Evolutionary conservation across 257 asterid species (phyloP), one percentile per base, ranked within the genome.

Genomic region (Capsicum chinense): DNA sequence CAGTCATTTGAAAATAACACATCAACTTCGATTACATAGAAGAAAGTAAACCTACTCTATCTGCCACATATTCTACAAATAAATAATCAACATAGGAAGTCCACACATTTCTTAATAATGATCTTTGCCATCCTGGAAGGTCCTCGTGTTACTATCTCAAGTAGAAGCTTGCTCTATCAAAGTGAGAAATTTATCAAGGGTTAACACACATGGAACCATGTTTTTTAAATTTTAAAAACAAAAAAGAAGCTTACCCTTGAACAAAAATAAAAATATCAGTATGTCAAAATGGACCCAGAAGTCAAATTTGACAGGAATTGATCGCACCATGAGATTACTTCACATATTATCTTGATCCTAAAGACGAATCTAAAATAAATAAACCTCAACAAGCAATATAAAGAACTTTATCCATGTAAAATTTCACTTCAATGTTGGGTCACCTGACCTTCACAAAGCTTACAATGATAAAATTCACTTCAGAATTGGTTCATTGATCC

Each of bases 351-450:
- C 62, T 21, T 74, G 81, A 50, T 74, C 60, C 44, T 74, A 50
- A 50, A 19, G 19, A 7, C 19, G 47, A 74, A 48, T 74, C 59
- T 21, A 50, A 44, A 35, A 50, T 8, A 50, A 48, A 50, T 19
- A 74, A 74, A 74, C 13, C 60, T 50, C 56, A 8, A 50, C 60
- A 17, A 21, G 60, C 44, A 48, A 48, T 50, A 50, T 50, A 50
- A 64, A 15, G 81, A 48, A 7, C 44, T 74, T 74, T 50, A 74
- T 74, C 42, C 80, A 50, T 19, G 80, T 74, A 42, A 50, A 74
- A 21, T 74, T 50, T 74, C 60, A 47, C 6, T 47, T 47, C 39
- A 19, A 0, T n/a, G 39, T 47, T 73, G 58, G 58, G 6, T 73
- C 39, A 73, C 3, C 37, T 67, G 59, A 73, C 59, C 7, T 9